Evolutionary conservation across 805 yeast genomes (phyloP), one percentile per base, ranked within the genome.

Genomic region (Saturnispora besseyi): DNA sequence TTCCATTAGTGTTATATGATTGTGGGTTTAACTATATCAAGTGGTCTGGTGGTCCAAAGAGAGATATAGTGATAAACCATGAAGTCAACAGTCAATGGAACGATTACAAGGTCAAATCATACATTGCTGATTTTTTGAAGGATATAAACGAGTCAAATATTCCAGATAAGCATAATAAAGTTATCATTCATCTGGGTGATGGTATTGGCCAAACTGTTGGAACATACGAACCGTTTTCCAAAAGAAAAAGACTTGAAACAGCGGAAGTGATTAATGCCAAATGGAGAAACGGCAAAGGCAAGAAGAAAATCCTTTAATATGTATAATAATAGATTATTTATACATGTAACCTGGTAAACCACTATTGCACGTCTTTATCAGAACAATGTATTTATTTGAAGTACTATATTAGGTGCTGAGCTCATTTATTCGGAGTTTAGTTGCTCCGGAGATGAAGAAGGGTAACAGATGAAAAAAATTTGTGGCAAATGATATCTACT

Each of bases 1-100:
- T 84, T 6, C 99, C 99, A 1, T 70, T 93, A 57, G 82, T 91
- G 3, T 68, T 93, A 38, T 89, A 84, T 62, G 95, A 91, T 60
- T 91, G 98, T 65, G 78, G 76, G 12, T 93, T 78, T 61, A 66
- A 61, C 5, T 31, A 42, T 1, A 73, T 89, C 67, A 82, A 79
- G 54, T 91, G 96, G 96, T 60, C 59, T n/a, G 54, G 62, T 4
- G 59, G 58, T 0, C 53, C 61, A 1, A 52, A 61, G 2, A 72
- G 72, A 50, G 57, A 71, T 10, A 59, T 67, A 18, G 71, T 70
- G 49, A 73, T 76, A 26, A 65, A 71, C n/a, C 61, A 67, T 12
- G 65, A 65, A 1, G 71, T 79, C 33, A 68, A 69, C 51, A 80
- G 81, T 3, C 59, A 76, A 41, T 76, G 79, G 67, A 66, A 78